phyloP scores from a whole-genome alignment of 2,329 filamentous ascomycete genomes.

The Penicillium occitanis region DNA sequence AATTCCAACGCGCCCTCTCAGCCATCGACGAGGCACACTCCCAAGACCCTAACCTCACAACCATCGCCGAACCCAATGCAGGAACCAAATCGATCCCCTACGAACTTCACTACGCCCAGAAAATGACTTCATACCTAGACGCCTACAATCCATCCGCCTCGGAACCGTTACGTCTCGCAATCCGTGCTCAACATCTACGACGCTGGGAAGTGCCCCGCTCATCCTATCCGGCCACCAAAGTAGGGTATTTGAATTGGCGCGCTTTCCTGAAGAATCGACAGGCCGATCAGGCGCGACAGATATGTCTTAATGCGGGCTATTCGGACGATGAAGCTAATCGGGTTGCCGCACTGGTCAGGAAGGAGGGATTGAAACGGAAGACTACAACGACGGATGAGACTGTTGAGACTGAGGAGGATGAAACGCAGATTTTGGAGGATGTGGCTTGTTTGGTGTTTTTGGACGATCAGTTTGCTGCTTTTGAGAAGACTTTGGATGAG shows the following conservation, averaged over 20 bases:
- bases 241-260: conserved; percentile 80
- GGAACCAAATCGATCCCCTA: conserved; percentile 57
- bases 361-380: conserved; percentile 63
- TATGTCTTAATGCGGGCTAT: conserved; percentile 56
- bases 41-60: conserved; percentile 62
- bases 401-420: conserved; percentile 33
- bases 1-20: conserved; percentile 53
- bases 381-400: background rate
- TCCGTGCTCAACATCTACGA: conserved; percentile 80
- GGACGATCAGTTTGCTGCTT: conserved; percentile 81
- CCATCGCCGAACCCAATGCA: conserved; percentile 46
- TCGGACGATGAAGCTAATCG: conserved; percentile 56
- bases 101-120: conserved; percentile 77
- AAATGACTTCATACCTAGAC: conserved; percentile 74
- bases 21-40: conserved; percentile 74
- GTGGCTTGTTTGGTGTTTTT: conserved; percentile 84
- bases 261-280: conserved; percentile 71
- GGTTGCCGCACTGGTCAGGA: conserved; percentile 71
- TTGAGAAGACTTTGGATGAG: conserved; percentile 68
- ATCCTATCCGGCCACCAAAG: conserved; percentile 70
- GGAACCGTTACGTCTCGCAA: conserved; percentile 68
- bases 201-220: conserved; percentile 79
- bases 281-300: conserved; percentile 57
- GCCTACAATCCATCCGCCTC: conserved; percentile 62
- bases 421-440: conserved; percentile 75